These are phyloP conservation scores for Plenodomus biglobosus DNA, from an alignment of 2,329 filamentous ascomycete species.

Conservation along the genomic window DNA sequence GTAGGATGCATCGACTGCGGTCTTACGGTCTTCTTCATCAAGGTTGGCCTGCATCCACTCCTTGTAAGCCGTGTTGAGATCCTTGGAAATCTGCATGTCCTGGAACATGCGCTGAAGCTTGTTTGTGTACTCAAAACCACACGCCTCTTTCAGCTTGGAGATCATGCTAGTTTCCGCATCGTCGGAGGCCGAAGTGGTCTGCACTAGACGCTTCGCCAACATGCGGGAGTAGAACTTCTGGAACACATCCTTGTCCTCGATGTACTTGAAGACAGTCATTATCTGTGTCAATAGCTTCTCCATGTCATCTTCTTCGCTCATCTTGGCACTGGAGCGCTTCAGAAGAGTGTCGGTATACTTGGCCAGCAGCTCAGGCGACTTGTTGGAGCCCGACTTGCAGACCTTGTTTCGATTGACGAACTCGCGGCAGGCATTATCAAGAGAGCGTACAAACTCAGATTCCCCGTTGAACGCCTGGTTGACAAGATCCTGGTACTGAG, in stretches of 20 bases:
- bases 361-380: slow-evolving; percentile 89
- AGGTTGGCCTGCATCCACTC: slow-evolving; percentile 71
- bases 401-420: slow-evolving; percentile 98
- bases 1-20: slow-evolving; percentile 80
- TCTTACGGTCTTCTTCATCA: slow-evolving; percentile 65
- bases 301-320: slow-evolving; percentile 89
- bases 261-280: slow-evolving; percentile 99
- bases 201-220: slow-evolving; percentile 90
- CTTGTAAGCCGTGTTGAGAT: slow-evolving; percentile 87
- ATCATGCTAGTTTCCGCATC: slow-evolving; percentile 99
- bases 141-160: slow-evolving; percentile 96
- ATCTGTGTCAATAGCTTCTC: slow-evolving; percentile 87
- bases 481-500: slow-evolving; percentile 87
- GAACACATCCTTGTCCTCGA: slow-evolving; percentile 99
- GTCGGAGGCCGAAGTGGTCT: slow-evolving; percentile 92
- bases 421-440: slow-evolving; percentile 96
- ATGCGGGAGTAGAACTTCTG: slow-evolving; percentile 99
- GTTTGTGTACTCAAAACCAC: slow-evolving; percentile 98
- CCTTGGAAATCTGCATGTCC: slow-evolving; percentile 98
- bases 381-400: slow-evolving; percentile 89
- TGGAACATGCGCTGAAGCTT: slow-evolving; percentile 99
- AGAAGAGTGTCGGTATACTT: slow-evolving; percentile 93
- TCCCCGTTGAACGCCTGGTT: slow-evolving; percentile 92
- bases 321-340: slow-evolving; percentile 82
- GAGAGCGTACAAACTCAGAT: slow-evolving; percentile 91